A percentile compares a stretch with the other conserved stretches of the same genome.
These are phyloP conservation scores for Pseudogymnoascus sp. DNA, from an alignment of 2,329 filamentous ascomycete species.

Conservation along the genomic window DNA sequence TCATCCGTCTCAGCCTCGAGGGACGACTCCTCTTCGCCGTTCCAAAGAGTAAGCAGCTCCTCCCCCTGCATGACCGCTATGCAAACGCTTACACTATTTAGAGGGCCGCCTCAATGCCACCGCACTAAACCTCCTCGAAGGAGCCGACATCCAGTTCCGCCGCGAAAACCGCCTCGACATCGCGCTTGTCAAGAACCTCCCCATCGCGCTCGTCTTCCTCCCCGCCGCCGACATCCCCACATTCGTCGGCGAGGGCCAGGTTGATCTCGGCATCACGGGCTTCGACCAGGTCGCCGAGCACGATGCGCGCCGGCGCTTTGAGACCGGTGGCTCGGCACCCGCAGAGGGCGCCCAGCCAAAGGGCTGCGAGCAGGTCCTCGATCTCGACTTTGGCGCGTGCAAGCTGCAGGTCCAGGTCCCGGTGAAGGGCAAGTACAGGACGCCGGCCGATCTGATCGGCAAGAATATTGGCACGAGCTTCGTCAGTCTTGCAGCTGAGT, in stretches of 20 bases:
- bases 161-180: slow-evolving; percentile 94
- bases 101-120: slow-evolving; percentile 90
- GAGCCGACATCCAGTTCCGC: slow-evolving; percentile 93
- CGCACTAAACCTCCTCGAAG: slow-evolving; percentile 81
- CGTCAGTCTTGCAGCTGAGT: slow-evolving; percentile 70
- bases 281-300: slow-evolving; percentile 89
- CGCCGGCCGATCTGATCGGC: slow-evolving; percentile 72
- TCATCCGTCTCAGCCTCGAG: slow-evolving; percentile 58
- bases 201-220: slow-evolving; percentile 92
- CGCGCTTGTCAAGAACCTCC: slow-evolving; percentile 92
- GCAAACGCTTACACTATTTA: slow-evolving; percentile 30
- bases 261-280: slow-evolving; percentile 92
- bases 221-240: slow-evolving; percentile 95
- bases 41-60: slow-evolving; percentile 74
- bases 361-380: slow-evolving; percentile 71
- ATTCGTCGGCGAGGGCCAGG: slow-evolving; percentile 89
- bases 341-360: slow-evolving; percentile 35
- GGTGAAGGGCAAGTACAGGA: slow-evolving; percentile 64
- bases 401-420: slow-evolving; percentile 97
- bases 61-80: background rate
- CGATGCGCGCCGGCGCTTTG: slow-evolving; percentile 53
- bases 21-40: slow-evolving; percentile 91
- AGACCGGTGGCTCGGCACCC: slow-evolving; percentile 38
- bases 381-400: slow-evolving; percentile 84
- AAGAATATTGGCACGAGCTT: slow-evolving; percentile 96